Conservation (phyloP, 495 filamentous ascomycete species). For the Aspergillus coremiiformis region DNA sequence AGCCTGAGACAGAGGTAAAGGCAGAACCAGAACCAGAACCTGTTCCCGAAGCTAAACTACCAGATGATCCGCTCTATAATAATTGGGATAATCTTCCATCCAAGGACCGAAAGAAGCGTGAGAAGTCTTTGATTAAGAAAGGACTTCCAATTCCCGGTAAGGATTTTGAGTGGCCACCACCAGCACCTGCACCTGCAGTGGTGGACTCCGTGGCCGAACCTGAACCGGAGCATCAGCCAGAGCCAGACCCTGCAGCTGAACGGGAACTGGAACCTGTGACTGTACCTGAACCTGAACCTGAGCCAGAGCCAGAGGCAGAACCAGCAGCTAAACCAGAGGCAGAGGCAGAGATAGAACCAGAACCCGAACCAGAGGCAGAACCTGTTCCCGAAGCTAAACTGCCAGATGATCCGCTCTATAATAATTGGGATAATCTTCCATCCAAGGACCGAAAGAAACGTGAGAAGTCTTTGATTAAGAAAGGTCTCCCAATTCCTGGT, state of each 20-base stretch:
- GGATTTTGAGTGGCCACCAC: slow-evolving; percentile 27
- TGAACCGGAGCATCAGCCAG: slow-evolving; percentile 19
- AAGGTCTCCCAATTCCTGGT: slow-evolving; percentile 32
- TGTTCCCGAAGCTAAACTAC: slow-evolving; percentile 24
- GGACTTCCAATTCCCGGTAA: slow-evolving; percentile 32
- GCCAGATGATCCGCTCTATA: slow-evolving; percentile 33
- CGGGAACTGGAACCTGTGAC: slow-evolving; percentile 7
- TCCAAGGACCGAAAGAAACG: slow-evolving; percentile 37
- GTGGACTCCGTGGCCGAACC: slow-evolving; percentile 12
- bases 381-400: slow-evolving; percentile 25
- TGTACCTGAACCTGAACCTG: not conserved
- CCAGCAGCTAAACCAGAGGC: slow-evolving; percentile 17
- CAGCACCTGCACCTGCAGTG: slow-evolving; percentile 13
- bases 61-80: slow-evolving; percentile 33
- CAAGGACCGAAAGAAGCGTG: slow-evolving; percentile 36
- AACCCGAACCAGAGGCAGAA: slow-evolving; percentile 14
- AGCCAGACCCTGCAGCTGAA: slow-evolving; percentile 14
- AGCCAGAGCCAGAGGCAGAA: slow-evolving; percentile 22
- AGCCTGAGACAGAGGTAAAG: slow-evolving; percentile 19
- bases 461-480: slow-evolving; percentile 28
- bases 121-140: slow-evolving; percentile 28
- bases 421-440: slow-evolving; percentile 27
- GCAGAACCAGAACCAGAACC: slow-evolving; percentile 16
- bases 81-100: slow-evolving; percentile 29
- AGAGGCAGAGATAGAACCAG: slow-evolving; percentile 16